These are phyloP conservation scores for Backusella sp. DNA, from an alignment of 192 early-diverging fungal genomes.

Conservation along the genomic window DNA sequence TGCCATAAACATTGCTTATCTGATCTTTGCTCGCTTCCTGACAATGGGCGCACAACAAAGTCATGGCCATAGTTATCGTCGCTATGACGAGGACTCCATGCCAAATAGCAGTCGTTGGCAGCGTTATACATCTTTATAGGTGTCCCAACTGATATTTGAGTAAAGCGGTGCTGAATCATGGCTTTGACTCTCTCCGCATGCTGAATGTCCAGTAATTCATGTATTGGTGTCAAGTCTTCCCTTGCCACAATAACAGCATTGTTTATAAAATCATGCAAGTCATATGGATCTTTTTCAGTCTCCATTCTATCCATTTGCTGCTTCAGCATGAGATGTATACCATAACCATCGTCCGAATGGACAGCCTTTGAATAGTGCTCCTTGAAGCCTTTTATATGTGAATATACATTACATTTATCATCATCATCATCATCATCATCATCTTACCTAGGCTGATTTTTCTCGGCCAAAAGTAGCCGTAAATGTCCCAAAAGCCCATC, in stretches of 20 bases:
- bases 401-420: too few relatives aligned
- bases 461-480: conserved; percentile 20
- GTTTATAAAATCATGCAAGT: background rate
- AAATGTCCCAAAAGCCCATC: conserved; percentile 1
- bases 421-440: too few relatives aligned
- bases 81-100: background rate
- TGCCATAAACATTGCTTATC: background rate
- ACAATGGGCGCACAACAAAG: background rate
- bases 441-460: conserved; percentile 8
- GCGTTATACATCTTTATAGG: background rate
- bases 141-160: background rate
- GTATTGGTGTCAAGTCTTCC: background rate
- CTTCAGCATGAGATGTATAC: background rate
- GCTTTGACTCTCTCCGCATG: background rate
- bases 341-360: background rate
- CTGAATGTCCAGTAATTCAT: background rate
- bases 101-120: background rate
- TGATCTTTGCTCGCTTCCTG: background rate
- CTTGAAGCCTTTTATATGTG: background rate
- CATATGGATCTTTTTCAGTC: background rate
- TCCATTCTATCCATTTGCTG: background rate
- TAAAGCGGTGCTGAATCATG: background rate
- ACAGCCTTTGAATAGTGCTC: background rate
- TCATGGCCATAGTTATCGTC: background rate
- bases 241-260: background rate